Evolutionary conservation across 2,329 filamentous ascomycete genomes (phyloP).

Genomic region (Chrysoporthe puriensis): DNA sequence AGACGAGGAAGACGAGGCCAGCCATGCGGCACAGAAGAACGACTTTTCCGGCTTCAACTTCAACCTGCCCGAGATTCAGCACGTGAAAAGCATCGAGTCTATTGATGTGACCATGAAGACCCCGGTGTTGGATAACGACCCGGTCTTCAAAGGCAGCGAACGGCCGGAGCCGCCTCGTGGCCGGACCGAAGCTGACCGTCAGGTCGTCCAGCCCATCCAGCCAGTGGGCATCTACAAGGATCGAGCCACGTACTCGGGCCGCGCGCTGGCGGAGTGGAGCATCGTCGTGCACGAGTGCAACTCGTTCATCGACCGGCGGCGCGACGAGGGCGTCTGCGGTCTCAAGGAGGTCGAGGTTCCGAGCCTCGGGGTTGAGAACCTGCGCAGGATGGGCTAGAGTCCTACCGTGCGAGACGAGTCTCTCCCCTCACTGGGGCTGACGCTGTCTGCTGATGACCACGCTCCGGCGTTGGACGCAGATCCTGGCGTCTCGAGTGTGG

Average conservation of each 20-base stretch:
- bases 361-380: conserved; percentile 64
- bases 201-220: conserved; percentile 47
- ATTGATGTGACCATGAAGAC: conserved; percentile 28
- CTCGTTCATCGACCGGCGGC: conserved; percentile 77
- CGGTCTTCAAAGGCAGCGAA: conserved; percentile 1
- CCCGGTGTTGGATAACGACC: conserved; percentile 18
- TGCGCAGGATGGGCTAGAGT: conserved; percentile 42
- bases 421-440: not conserved
- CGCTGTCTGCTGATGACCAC: not conserved
- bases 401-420: not conserved
- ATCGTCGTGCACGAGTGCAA: conserved; percentile 78
- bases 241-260: conserved; percentile 66
- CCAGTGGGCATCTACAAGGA: conserved; percentile 50
- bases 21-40: conserved; percentile 27
- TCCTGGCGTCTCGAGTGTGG: not conserved
- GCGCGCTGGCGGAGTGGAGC: conserved; percentile 78
- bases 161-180: not conserved
- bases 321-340: conserved; percentile 70
- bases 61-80: conserved; percentile 32
- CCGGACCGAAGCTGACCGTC: conserved; percentile 35
- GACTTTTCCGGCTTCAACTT: conserved; percentile 24
- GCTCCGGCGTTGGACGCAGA: not conserved
- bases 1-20: conserved; percentile 27
- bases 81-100: conserved; percentile 27
- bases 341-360: conserved; percentile 73